Evolutionary conservation across 2,329 filamentous ascomycete species (phyloP).

Genomic region (Arthrobotrys entomopaga): DNA sequence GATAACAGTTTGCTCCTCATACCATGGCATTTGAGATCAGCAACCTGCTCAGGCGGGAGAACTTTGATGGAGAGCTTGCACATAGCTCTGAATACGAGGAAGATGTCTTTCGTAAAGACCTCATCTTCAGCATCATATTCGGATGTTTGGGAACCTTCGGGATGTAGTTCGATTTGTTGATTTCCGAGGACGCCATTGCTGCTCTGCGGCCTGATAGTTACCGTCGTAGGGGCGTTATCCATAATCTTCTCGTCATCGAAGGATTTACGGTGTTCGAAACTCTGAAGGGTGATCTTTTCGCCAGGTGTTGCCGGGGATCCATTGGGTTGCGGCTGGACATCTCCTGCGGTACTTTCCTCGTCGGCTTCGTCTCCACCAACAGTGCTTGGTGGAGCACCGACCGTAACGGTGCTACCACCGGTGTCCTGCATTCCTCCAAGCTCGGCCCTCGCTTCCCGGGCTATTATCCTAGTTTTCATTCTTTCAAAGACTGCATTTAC

Average conservation of each 20-base stretch:
- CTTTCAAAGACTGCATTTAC: conserved; percentile 97
- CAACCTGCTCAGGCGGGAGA: conserved; percentile 86
- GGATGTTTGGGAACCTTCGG: conserved; percentile 67
- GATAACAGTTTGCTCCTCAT: conserved; percentile 98
- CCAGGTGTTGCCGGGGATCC: conserved; percentile 59
- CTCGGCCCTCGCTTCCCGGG: conserved; percentile 80
- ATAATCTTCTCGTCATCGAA: conserved; percentile 74
- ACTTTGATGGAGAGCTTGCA: conserved; percentile 97
- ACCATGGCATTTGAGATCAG: conserved; percentile 89
- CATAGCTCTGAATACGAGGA: conserved; percentile 95
- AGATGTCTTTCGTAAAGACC: conserved; percentile 95
- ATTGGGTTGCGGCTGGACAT: conserved; percentile 35
- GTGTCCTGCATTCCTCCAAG: conserved; percentile 37
- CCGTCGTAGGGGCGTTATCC: conserved; percentile 74
- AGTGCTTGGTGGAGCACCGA: conserved; percentile 54
- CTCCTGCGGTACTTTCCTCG: conserved; percentile 48
- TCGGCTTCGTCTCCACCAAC: conserved; percentile 55
- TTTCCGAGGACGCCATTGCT: conserved; percentile 64
- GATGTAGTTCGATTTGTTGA: conserved; percentile 60
- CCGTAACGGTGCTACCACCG: conserved; percentile 56
- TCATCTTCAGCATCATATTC: conserved; percentile 80
- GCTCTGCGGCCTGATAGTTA: conserved; percentile 67
- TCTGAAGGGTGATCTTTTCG: conserved; percentile 74
- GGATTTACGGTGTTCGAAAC: conserved; percentile 74
- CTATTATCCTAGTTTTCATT: conserved; percentile 83